A percentile compares a stretch with the other conserved stretches of the same genome.
These are phyloP conservation scores for Phytophthora rubi DNA, from an alignment of 352 stramenopile species.

Conservation along the genomic window DNA sequence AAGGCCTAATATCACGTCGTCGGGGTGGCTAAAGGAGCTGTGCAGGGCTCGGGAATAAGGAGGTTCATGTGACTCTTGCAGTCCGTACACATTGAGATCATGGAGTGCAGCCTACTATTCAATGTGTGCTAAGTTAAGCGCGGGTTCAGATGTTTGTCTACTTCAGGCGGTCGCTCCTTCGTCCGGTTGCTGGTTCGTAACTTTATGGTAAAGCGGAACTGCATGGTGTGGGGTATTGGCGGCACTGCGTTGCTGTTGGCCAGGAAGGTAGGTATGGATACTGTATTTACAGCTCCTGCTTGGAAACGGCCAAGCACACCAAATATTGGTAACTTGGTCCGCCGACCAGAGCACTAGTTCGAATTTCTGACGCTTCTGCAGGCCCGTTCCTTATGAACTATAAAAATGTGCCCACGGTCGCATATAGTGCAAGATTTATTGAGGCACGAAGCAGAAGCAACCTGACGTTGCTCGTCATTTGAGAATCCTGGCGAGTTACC, in stretches of 20 bases:
- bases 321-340: not conserved
- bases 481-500: not conserved
- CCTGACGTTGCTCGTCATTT: not conserved
- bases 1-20: not conserved
- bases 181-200: not conserved
- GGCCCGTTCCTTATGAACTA: not conserved
- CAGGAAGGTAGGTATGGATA: not conserved
- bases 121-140: not conserved
- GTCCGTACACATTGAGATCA: conserved; percentile 5
- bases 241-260: not conserved
- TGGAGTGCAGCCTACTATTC: not conserved
- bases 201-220: conserved; percentile 1
- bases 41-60: conserved; percentile 20
- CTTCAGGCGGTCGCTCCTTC: not conserved
- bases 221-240: not conserved
- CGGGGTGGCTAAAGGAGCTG: conserved; percentile 11
- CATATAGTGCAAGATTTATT: not conserved
- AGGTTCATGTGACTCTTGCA: conserved; percentile 4
- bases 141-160: not conserved
- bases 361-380: not conserved
- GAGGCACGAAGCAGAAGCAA: not conserved
- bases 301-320: not conserved
- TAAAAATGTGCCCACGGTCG: not conserved
- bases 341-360: not conserved
- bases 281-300: not conserved